Base-by-base conservation (phyloP, 495 filamentous ascomycete genomes). In the Penicillium roqueforti region DNA sequence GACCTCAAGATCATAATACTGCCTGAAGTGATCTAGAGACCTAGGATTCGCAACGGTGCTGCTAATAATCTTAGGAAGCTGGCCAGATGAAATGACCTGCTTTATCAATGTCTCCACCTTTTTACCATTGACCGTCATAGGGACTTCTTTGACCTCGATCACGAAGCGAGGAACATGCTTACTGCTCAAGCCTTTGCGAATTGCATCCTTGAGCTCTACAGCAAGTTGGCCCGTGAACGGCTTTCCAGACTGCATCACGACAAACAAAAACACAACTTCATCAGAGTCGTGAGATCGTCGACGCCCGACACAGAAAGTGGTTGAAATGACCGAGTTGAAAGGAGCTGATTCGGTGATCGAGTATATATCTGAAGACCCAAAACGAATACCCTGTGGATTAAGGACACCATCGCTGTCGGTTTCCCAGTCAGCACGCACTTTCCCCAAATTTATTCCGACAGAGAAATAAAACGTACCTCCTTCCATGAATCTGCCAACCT, bases 71-170 rank as follows among this genome's bases (percentile, higher is more conserved):
- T 47, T 50, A 5, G 57, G 61, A 23, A 63, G 1, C 22, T 63
- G 28, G 1, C 58, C 57, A 28, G 57, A 41, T 0, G 79, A 86
- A 2, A 91, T 78, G 47, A 89, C 85, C 66, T 86, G 83, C 73
- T 89, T 90, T 6, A 89, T 80, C 11, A 87, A 84, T 23, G 88
- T 64, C 63, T 91, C 87, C 11, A 91, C 84, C 63, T 89, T 91
- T 58, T 91, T 91, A n/a, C 85, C 66, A 66, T 90, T 91, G 41
- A 90, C 80, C 4, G 87, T 91, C 3, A 81, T 86, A 29, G 87
- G 87, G 62, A 91, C 86, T 51, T 86, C 87, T 3, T 77, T 76
- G 22, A 83, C 87, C 69, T 87, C 83, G 70, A 89, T 87, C 34
- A 91, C 74, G 59, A 81, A 88, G 56, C 75, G 83, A 18, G 87